Conservation (phyloP, 164 flowering plant species). For the Sedum album region DNA sequence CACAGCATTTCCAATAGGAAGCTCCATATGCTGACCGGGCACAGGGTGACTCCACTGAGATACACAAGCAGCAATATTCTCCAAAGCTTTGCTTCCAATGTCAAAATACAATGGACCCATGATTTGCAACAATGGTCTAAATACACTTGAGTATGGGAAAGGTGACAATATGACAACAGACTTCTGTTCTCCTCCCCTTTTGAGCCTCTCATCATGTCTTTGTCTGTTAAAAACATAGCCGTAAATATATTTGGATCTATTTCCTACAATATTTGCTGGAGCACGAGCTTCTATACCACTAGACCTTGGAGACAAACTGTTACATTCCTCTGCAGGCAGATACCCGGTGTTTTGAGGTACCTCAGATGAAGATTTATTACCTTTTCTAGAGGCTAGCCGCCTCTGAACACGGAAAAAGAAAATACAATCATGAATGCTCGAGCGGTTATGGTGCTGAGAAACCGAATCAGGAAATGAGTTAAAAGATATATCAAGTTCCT, state of each 20-base stretch:
- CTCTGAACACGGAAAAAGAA: conserved; percentile 82
- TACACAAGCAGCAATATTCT: conserved; percentile 71
- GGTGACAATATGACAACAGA: conserved; percentile 86
- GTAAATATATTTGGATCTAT: conserved; percentile 43
- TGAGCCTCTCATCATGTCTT: conserved; percentile 94
- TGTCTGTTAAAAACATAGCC: conserved; percentile 97
- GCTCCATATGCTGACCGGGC: conserved; percentile 79
- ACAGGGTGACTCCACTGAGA: conserved; percentile 80
- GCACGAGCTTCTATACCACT: not conserved
- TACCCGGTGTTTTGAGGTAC: not conserved
- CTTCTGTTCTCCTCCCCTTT: conserved; percentile 96
- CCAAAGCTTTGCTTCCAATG: conserved; percentile 81
- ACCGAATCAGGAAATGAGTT: conserved; percentile 96
- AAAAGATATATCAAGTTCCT: conserved; percentile 81
- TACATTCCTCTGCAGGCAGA: conserved; percentile 19
- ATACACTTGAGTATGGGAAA: conserved; percentile 70
- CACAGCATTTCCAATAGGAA: conserved; percentile 84
- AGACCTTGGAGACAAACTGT: conserved; percentile 16
- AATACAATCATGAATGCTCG: conserved; percentile 93
- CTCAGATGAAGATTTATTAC: conserved; percentile 27
- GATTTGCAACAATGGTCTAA: conserved; percentile 89
- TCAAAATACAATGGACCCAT: conserved; percentile 95
- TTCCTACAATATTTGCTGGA: conserved; percentile 10
- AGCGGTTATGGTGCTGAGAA: conserved; percentile 79
- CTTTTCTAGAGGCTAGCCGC: conserved; percentile 21